Percentiles rank a stretch among this genome's conserved stretches.
phyloP scores from a whole-genome alignment of 1,284 basidiomycete species.

The Anthracocystis walkeri region DNA sequence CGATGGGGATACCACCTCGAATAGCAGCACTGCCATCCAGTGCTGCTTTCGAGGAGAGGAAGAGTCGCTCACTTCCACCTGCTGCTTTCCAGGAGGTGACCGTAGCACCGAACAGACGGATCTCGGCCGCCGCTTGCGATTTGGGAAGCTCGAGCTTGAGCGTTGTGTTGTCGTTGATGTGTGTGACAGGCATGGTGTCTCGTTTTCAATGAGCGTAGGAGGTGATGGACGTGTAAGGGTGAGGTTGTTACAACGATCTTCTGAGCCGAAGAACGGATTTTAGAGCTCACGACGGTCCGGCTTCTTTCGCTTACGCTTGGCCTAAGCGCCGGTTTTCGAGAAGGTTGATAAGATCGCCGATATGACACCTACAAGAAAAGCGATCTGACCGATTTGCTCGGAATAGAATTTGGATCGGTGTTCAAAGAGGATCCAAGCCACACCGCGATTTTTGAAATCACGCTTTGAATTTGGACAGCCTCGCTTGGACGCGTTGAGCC shows the following conservation, averaged over 20 bases:
- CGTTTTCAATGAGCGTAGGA: too few species aligned
- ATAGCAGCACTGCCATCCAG: constrained; percentile 56
- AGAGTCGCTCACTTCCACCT: constrained; percentile 56
- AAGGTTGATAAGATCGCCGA: neutral
- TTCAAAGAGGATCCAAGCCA: constrained; percentile 18
- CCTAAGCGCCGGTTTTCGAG: neutral
- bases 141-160: constrained; percentile 43
- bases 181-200: constrained; percentile 34
- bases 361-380: neutral
- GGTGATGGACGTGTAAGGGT: too few species aligned
- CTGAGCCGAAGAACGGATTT: neutral
- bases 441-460: constrained; percentile 6
- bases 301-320: neutral
- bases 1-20: constrained; percentile 62
- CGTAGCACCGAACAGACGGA: constrained; percentile 60
- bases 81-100: constrained; percentile 60
- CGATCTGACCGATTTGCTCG: neutral
- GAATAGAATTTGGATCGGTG: neutral
- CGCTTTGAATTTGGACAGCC: neutral
- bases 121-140: constrained; percentile 46
- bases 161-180: constrained; percentile 35
- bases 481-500: constrained; percentile 13
- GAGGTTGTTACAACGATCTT: neutral
- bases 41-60: constrained; percentile 52
- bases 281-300: neutral